phyloP scores from a whole-genome alignment of 176 grass and related monocot genomes.

The Juncus effusus region DNA sequence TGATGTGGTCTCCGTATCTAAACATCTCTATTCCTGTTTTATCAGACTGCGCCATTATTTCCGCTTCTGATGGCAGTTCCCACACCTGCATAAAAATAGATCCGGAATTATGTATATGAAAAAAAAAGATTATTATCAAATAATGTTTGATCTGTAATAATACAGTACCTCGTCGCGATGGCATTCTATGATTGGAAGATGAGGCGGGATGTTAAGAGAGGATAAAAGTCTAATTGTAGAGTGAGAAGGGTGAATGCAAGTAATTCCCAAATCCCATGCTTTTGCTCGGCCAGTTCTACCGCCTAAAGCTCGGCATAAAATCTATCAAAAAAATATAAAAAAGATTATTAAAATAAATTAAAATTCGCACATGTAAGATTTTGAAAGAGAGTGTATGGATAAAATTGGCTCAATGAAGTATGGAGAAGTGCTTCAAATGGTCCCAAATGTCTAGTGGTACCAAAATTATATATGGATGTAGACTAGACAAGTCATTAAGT shows the following conservation, averaged over 20 bases:
- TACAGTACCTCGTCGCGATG: conserved; percentile 66
- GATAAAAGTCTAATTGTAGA: conserved; percentile 51
- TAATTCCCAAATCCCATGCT: conserved; percentile 85
- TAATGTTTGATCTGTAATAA: no score
- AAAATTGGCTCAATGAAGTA: not conserved
- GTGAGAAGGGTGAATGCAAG: conserved; percentile 73
- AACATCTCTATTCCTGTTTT: conserved; percentile 86
- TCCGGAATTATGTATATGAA: not conserved
- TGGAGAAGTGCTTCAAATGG: not conserved
- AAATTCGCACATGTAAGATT: not conserved
- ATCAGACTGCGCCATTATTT: conserved; percentile 63
- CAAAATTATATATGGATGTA: conserved; percentile 12
- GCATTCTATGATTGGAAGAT: conserved; percentile 89
- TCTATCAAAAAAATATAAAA: conserved; percentile 28
- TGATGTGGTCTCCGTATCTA: conserved; percentile 46
- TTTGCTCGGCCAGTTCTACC: conserved; percentile 64
- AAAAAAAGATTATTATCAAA: not conserved
- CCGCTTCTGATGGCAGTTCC: conserved; percentile 52
- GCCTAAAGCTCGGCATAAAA: conserved; percentile 71
- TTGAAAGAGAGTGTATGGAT: not conserved
- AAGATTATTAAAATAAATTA: not conserved
- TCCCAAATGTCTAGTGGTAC: not conserved
- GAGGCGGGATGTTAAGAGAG: conserved; percentile 62
- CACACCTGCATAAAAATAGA: conserved; percentile 39
- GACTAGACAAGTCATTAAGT: not conserved